Base-by-base conservation (phyloP, 106 monocot genomes). In the Phalaenopsis equestris region DNA sequence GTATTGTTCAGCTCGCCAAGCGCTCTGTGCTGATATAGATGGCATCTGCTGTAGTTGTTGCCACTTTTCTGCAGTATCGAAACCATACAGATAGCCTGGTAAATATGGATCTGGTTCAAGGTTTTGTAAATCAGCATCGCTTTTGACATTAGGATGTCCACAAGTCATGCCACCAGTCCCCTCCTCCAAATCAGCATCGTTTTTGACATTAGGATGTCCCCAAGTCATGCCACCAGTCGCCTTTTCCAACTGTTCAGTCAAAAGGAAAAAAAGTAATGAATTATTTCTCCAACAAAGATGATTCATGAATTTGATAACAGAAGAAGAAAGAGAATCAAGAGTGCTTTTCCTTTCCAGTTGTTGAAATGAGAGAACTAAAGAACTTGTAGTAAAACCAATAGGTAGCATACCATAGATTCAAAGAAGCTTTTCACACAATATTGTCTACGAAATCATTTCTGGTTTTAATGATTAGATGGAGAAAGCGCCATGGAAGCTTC, bases 141-240 rank as follows among this genome's bases (percentile, higher is more conserved):
- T 52, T 52, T 52, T 52, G 55, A 86, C 84, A 78, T 85, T 78
- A 73, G 84, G 76, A 82, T 92, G 87, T 24, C 86, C 87, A 39
- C 79, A 19, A 12, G 89, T 83, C 67, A 87, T 78, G 48, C 92
- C 89, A 89, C 87, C 87, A 82, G 83, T 86, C 82, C 89, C 91
- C 80, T 87, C 89, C 75, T 92, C 91, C 79, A 92, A 77, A 30
- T 30, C 30, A 30, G 30, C 30, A 30, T 30, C 30, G 30, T 92
- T 86, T 78, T 89, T 86, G 55, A 86, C 84, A 78, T 85, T 78
- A 73, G 84, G 76, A 82, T 92, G 87, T 24, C 86, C 87, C 24
- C 79, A 19, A 12, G 89, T 83, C 67, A 87, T 78, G 48, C 92
- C 89, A 89, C 87, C 87, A 82, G 83, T 86, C 82, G 87, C 89